phyloP scores from a whole-genome alignment of 768 basidiomycete species.

The Russula sp. region DNA sequence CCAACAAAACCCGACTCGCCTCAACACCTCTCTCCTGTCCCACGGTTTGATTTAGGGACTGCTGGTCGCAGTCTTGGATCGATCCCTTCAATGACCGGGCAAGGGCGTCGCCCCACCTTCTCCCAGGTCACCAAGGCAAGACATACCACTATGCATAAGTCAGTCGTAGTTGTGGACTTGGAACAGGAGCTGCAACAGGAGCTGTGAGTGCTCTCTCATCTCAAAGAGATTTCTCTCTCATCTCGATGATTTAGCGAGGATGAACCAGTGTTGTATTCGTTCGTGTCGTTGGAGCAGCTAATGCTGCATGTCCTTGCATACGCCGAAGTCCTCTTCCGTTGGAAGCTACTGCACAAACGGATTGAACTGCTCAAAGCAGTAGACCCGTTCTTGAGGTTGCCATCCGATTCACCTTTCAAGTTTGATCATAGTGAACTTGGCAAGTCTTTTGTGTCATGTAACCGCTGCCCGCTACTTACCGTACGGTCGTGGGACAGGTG shows the following conservation, averaged over 20 bases:
- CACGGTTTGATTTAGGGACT: conserved; percentile 38
- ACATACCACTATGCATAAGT: conserved; percentile 31
- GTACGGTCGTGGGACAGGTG: conserved; percentile 22
- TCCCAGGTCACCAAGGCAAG: conserved; percentile 34
- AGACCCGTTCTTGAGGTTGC: conserved; percentile 24
- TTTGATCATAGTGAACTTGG: conserved; percentile 23
- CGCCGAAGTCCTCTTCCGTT: conserved; percentile 66
- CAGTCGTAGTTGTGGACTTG: conserved; percentile 31
- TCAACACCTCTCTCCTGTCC: neutral
- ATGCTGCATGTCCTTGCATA: conserved; percentile 58
- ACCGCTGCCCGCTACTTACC: conserved; percentile 25
- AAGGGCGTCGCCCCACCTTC: conserved; percentile 33
- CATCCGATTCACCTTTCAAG: conserved; percentile 10
- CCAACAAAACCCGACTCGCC: conserved; percentile 11
- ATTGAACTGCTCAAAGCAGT: conserved; percentile 68
- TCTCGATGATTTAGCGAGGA: neutral
- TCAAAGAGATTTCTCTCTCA: neutral
- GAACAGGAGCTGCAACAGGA: conserved; percentile 20
- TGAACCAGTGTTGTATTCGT: neutral
- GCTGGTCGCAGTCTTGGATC: conserved; percentile 9
- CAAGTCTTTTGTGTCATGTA: neutral
- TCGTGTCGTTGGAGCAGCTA: conserved; percentile 31
- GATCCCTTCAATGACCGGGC: neutral
- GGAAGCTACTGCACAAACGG: conserved; percentile 65
- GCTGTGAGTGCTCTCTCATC: conserved; percentile 4